These are phyloP conservation scores for Anacardium occidentale DNA, from an alignment of 345 rosid species.

Conservation along the genomic window DNA sequence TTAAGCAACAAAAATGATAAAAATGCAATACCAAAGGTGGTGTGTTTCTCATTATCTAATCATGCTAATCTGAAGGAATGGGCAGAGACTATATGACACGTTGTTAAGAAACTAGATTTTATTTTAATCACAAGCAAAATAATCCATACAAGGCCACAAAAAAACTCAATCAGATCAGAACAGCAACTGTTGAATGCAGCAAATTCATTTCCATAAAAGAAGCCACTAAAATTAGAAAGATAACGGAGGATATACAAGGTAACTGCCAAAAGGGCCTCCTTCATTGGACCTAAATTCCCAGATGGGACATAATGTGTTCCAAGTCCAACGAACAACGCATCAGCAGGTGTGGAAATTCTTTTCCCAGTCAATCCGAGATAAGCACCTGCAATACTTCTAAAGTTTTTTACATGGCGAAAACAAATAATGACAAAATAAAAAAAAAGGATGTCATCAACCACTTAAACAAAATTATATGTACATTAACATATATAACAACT, in stretches of 20 bases:
- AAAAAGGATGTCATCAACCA: not conserved
- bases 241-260: conserved; percentile 45
- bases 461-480: not conserved
- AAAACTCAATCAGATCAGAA: not conserved
- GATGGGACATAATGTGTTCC: conserved; percentile 89
- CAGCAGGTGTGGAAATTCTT: conserved; percentile 82
- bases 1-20: conserved; percentile 5
- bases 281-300: conserved; percentile 55
- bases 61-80: conserved; percentile 6
- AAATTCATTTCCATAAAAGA: conserved; percentile 4
- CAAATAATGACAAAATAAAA: not conserved
- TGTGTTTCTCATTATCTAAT: conserved; percentile 5
- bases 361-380: conserved; percentile 92
- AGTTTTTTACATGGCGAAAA: conserved; percentile 1
- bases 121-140: not conserved
- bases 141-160: not conserved
- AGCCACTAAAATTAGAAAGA: not conserved
- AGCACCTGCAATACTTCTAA: conserved; percentile 52
- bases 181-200: not conserved
- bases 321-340: conserved; percentile 75
- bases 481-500: not conserved
- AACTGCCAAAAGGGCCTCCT: conserved; percentile 63
- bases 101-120: conserved; percentile 3
- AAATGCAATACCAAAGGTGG: not conserved
- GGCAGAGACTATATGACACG: not conserved